Base-by-base conservation (phyloP, 345 rosid genomes). In the Isatis tinctoria region DNA sequence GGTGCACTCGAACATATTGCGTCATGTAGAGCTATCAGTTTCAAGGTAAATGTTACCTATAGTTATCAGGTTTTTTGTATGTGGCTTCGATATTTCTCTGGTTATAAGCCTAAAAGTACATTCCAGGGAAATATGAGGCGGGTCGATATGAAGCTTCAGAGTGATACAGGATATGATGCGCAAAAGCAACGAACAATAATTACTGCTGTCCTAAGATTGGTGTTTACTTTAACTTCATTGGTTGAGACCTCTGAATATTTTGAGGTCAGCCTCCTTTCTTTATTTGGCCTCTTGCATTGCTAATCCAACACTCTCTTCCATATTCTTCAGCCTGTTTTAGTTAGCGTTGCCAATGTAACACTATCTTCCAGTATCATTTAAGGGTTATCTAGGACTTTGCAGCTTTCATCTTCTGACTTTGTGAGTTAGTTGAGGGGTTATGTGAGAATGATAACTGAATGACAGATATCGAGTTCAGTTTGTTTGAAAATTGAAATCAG, bases 1-100 rank as follows among this genome's bases (percentile, higher is more conserved):
- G 90, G 93, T 74, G 86, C 92, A 54, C 72, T 94, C 83, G 98
- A 91, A 77, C 95, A 90, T 76, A 79, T 94, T 30, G 74, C 90
- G 68, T 91, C 97, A 30, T 90, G 90, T 83, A 86, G 49, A 82
- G 92, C 87, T 41, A 77, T 83, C 49, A 81, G 74, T 74, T 79
- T 85, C 49, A 95, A 91, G 93, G 98, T 90, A 65, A 81, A 62
- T 26, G 51, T 53, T 39, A 59, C 51, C 51, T 43, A 9, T 40
- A 63, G 11, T 52, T 52, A 37, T 41, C 68, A 54, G 35, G 39
- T 40, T 41, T 67, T 63, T 20, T 75, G 8, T 35, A 66, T 70
- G 16, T 60, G 58, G 45, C 56, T 26, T 69, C 37, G 13, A 41
- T 76, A 43, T 53, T 14, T 35, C 58, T 33, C 47, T 68, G 66